Evolutionary conservation across 2,329 filamentous ascomycete species (phyloP), one percentile per base, ranked within the genome.

Genomic region (Scedosporium boydii): DNA sequence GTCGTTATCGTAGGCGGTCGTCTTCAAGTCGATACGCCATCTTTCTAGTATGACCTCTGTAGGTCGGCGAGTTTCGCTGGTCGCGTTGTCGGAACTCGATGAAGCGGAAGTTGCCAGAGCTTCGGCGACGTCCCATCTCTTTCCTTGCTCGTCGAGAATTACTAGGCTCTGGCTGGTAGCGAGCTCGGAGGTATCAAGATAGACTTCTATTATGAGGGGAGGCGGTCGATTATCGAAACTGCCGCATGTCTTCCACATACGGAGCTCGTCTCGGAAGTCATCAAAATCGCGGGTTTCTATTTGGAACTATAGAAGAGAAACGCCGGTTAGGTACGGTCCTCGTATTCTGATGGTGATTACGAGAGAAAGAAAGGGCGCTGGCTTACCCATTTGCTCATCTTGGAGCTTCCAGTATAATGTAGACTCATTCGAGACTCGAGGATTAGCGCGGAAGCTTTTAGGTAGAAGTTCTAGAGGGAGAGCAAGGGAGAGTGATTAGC

Each of bases 251-350:
- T 88, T 93, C 93, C 93, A 99, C 63, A 85, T 81, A 68, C 83
- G 82, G 65, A 98, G 82, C 66, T 95, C 89, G 67, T 96, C 88
- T 69, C 84, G 82, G 70, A 96, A 92, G 64, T 90, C 87, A 70
- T 96, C 91, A 66, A 93, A 93, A 69, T 99, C 95, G 69, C 96
- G 90, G 55, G 96, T 88, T 67, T 96, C 89, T 68, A 97, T 87
- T 78, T 96, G 96, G 76, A 97, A 99, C 95, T 98, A 56, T 18
- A 21, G 23, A 51, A 21, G 46, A 62, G 27, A 46, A 56, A 59
- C 48, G 26, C 41, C 10, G 4, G 38, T 14, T 23, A 44, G 14
- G n/a, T 9, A 41, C 23, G 23, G 10, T 23, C 21, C 34, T 38
- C 12, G 34, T 38, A 38, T 38, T 38, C 34, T 6, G 9, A 38